Conservation (phyloP, 2,329 filamentous ascomycete genomes). For the Xylariaceae sp. region DNA sequence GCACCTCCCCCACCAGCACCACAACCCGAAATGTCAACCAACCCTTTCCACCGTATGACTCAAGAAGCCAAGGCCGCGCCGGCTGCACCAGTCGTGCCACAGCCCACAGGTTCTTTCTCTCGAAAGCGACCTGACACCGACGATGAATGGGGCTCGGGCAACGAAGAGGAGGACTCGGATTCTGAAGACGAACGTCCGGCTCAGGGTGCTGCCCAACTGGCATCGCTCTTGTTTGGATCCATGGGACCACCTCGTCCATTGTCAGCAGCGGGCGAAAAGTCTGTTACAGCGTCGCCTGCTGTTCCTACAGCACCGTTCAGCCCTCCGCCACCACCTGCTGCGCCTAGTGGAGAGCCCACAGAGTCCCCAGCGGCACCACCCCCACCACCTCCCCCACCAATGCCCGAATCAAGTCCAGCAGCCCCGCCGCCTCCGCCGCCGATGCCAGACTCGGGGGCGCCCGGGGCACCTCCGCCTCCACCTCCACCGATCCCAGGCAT, state of each 20-base stretch:
- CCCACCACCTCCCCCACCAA: constrained; percentile 35
- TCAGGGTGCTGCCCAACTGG: constrained; percentile 84
- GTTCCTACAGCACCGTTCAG: constrained; percentile 31
- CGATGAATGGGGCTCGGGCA: constrained; percentile 84
- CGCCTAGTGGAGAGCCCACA: constrained; percentile 26
- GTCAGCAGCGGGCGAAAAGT: constrained; percentile 73
- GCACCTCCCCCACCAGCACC: constrained; percentile 35
- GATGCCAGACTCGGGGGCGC: constrained; percentile 35
- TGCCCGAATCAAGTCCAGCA: constrained; percentile 29
- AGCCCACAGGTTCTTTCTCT: constrained; percentile 47
- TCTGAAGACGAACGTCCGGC: constrained; percentile 75
- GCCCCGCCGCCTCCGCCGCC: constrained; percentile 34
- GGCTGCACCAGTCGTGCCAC: constrained; percentile 33
- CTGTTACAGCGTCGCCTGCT: constrained; percentile 36
- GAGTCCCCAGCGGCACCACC: constrained; percentile 28
- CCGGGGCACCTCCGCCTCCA: constrained; percentile 37
- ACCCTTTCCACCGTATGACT: constrained; percentile 88
- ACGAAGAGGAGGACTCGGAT: constrained; percentile 57
- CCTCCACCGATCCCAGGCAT: constrained; percentile 39
- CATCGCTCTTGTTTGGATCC: constrained; percentile 91
- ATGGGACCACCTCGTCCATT: constrained; percentile 91
- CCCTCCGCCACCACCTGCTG: constrained; percentile 24
- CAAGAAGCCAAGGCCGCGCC: constrained; percentile 52
- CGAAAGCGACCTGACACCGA: constrained; percentile 49
- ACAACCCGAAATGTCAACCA: constrained; percentile 68